Evolutionary conservation across 495 filamentous ascomycete genomes (phyloP).

Genomic region (Xylaria cubensis): DNA sequence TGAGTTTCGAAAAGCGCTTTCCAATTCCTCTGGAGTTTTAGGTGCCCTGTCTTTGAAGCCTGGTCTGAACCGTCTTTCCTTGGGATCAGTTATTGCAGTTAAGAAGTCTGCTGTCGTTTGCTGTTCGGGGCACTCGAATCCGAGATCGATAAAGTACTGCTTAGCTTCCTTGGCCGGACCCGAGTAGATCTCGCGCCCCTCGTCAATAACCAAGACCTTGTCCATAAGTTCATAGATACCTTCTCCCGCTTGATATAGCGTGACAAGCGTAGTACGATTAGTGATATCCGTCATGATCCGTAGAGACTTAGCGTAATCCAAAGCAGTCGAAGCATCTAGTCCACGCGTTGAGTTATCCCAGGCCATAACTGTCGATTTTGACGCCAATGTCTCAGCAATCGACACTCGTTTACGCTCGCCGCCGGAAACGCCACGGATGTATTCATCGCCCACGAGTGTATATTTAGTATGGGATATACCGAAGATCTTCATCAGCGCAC

Average conservation of each 20-base stretch:
- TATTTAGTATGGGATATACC: conserved; percentile 82
- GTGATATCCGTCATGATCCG: conserved; percentile 85
- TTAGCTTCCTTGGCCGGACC: conserved; percentile 66
- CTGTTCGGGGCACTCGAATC: conserved; percentile 61
- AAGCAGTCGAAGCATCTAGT: conserved; percentile 77
- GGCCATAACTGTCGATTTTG: conserved; percentile 57
- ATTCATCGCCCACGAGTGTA: conserved; percentile 86
- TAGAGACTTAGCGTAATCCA: conserved; percentile 79
- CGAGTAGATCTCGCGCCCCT: conserved; percentile 73
- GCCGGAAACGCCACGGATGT: conserved; percentile 74
- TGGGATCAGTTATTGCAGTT: conserved; percentile 73
- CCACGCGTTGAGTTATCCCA: conserved; percentile 83
- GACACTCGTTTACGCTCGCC: conserved; percentile 66
- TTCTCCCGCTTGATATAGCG: conserved; percentile 84
- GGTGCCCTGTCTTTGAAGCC: conserved; percentile 72
- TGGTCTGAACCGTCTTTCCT: conserved; percentile 65
- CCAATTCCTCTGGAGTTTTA: conserved; percentile 76
- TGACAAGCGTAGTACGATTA: conserved; percentile 81
- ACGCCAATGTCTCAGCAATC: conserved; percentile 60
- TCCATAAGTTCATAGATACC: conserved; percentile 84
- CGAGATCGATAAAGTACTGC: conserved; percentile 69
- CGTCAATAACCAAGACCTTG: conserved; percentile 71
- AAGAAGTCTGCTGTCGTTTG: conserved; percentile 77
- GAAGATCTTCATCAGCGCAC: conserved; percentile 77
- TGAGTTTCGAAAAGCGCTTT: conserved; percentile 67